Conservation (phyloP, 2,329 filamentous ascomycete genomes). For the Aspergillus hiratsukae region DNA sequence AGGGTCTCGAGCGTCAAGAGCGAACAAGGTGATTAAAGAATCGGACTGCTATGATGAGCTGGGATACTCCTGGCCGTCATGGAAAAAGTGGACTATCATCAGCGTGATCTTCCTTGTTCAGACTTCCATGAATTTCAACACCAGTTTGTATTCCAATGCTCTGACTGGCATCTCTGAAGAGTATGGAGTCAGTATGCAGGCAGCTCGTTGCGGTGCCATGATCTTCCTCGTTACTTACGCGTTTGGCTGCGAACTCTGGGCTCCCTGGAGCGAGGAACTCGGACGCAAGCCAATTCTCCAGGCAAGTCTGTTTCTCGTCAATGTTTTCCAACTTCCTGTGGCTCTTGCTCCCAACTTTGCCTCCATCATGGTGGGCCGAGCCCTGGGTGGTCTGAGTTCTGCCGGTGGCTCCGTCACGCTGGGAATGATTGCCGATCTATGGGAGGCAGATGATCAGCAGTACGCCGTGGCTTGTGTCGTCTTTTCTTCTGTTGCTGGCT, state of each 20-base stretch:
- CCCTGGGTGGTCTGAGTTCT: slow-evolving; percentile 65
- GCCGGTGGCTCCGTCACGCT: slow-evolving; percentile 70
- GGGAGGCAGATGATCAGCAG: slow-evolving; percentile 66
- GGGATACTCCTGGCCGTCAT: slow-evolving; percentile 56
- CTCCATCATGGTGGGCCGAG: slow-evolving; percentile 65
- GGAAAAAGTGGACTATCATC: slow-evolving; percentile 69
- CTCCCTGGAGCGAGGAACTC: slow-evolving; percentile 80
- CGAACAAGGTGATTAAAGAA: slow-evolving; percentile 37
- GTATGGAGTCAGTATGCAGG: slow-evolving; percentile 64
- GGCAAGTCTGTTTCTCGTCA: slow-evolving; percentile 67
- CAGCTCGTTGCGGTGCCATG: slow-evolving; percentile 68
- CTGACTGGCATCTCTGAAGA: slow-evolving; percentile 61
- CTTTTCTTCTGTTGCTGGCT: slow-evolving; percentile 74
- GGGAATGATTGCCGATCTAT: slow-evolving; percentile 72
- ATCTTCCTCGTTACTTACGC: slow-evolving; percentile 76
- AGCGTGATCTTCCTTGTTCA: slow-evolving; percentile 70
- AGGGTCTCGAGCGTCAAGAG: no score
- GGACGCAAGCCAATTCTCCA: slow-evolving; percentile 74
- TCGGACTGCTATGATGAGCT: slow-evolving; percentile 63
- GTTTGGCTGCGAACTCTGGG: slow-evolving; percentile 84
- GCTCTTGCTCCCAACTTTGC: slow-evolving; percentile 69
- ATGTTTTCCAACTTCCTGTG: slow-evolving; percentile 70
- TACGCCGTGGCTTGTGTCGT: slow-evolving; percentile 73
- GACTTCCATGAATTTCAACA: slow-evolving; percentile 76
- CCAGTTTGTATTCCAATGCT: slow-evolving; percentile 68